Base-by-base conservation (phyloP, 1,284 basidiomycete genomes). In the Ganoderma leucocontextum region DNA sequence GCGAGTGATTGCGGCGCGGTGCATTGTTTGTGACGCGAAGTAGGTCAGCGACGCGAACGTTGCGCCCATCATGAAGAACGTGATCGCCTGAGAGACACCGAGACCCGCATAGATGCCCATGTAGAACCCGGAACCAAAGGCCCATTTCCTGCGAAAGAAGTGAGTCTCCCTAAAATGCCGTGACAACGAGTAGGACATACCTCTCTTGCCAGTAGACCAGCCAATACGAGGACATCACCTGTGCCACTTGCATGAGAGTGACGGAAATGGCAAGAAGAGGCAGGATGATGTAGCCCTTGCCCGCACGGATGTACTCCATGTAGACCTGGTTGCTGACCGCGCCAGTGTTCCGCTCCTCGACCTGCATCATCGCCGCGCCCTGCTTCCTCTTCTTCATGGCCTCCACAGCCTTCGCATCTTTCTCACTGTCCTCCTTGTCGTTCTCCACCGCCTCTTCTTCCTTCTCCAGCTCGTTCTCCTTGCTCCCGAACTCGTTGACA, bases 191-290 rank as follows among this genome's bases (percentile, higher is more conserved):
- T 44, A 19, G 35, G 5, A 72, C 77, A 41, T 75, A 87, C 85
- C 74, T 73, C 75, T 91, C 88, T 76, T 91, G 84, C 91, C 91
- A 93, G 78, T 89, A 93, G 0, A 92, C 88, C 53, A 92, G 83
- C 90, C 91, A 92, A 75, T 92, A 92, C 0, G 89, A 89, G 8
- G 86, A 84, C 83, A 93, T 82, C 2, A 91, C 86, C 9, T 82
- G 84, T 4, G 87, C 79, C n/a, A 83, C 88, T 78, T 93, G 91
- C 69, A 87, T 78, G 49, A 92, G 76, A 4, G 83, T 80, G 55
- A 91, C 66, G 7, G 86, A 83, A 4, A 87, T 53, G 1, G 87
- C 33, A 63, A 92, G 76, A 22, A 89, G 57, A 0, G 91, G 91
- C 0, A 91, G 70, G 17, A 90, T 76, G 42, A 88, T 68, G 13